Evolutionary conservation across 2,329 filamentous ascomycete genomes (phyloP).

Genomic region (Colletotrichum tabaci): DNA sequence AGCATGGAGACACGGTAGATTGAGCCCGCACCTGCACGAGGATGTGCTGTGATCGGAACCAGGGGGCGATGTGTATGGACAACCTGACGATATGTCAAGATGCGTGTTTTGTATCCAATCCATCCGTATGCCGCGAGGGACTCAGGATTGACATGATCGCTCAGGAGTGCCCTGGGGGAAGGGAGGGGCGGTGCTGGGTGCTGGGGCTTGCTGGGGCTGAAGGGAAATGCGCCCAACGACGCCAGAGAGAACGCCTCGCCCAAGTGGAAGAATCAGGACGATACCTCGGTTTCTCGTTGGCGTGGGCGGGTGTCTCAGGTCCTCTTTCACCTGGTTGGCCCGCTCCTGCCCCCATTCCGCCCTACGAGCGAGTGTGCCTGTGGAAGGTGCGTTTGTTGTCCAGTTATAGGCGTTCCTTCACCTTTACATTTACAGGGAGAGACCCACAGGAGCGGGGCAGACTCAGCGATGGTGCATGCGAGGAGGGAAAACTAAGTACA

Average conservation of each 20-base stretch:
- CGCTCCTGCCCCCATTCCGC: conserved; percentile 22
- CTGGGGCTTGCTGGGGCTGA: conserved; percentile 32
- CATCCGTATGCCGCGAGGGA: not conserved
- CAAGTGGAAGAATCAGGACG: conserved; percentile 32
- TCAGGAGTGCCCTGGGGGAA: not conserved
- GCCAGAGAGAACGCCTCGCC: conserved; percentile 35
- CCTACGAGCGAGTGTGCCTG: conserved; percentile 35
- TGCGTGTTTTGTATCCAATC: not conserved
- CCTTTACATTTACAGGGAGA: not conserved
- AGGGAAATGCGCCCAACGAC: conserved; percentile 37
- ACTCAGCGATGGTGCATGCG: conserved; percentile 1
- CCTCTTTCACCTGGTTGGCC: conserved; percentile 7
- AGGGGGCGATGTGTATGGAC: not conserved
- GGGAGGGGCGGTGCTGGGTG: too few species aligned
- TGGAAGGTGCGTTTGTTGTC: conserved; percentile 2
- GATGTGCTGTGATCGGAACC: not conserved
- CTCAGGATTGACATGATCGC: too few species aligned
- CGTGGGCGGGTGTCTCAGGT: conserved; percentile 11
- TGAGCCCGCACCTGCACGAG: conserved; percentile 8
- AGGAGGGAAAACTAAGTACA: conserved; percentile 1
- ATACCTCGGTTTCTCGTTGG: conserved; percentile 11
- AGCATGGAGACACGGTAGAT: not conserved
- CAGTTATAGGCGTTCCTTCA: conserved; percentile 21
- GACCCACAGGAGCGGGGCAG: conserved; percentile 22
- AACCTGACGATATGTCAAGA: not conserved